A percentile compares a stretch with the other conserved stretches of the same genome.
phyloP scores from a whole-genome alignment of 2,329 filamentous ascomycete genomes.

The Fusarium chlamydosporum region DNA sequence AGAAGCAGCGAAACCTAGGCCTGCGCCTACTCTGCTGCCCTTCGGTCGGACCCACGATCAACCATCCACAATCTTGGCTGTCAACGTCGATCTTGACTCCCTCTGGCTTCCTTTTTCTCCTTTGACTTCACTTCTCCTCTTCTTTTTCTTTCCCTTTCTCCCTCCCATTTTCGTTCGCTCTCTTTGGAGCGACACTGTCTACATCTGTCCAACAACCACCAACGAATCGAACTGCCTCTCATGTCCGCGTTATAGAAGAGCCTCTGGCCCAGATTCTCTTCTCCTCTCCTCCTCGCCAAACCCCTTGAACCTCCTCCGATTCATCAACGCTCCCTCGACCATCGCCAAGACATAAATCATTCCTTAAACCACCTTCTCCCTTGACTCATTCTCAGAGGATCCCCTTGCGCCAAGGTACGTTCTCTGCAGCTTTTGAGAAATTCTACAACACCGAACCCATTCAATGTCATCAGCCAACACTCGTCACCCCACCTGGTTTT shows the following conservation, averaged over 20 bases:
- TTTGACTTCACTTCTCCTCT: conserved; percentile 27
- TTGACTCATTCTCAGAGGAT: conserved; percentile 30
- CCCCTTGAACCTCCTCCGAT: conserved; percentile 26
- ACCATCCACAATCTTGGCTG: conserved; percentile 36
- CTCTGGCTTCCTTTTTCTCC: conserved; percentile 40
- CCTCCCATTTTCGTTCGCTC: conserved; percentile 24
- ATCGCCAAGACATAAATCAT: conserved; percentile 27
- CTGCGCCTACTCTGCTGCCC: background rate
- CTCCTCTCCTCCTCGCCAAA: conserved; percentile 33
- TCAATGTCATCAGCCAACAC: conserved; percentile 15
- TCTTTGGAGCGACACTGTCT: conserved; percentile 43
- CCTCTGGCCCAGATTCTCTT: conserved; percentile 42
- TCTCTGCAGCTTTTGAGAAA: conserved; percentile 17
- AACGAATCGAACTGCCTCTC: conserved; percentile 42
- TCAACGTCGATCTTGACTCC: conserved; percentile 45
- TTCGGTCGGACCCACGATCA: conserved; percentile 46
- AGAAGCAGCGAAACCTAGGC: background rate
- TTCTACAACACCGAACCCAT: conserved; percentile 4
- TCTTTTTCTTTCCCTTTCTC: conserved; percentile 17
- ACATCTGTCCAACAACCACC: conserved; percentile 2
- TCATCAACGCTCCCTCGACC: conserved; percentile 38
- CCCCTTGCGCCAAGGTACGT: conserved; percentile 44
- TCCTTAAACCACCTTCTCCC: conserved; percentile 29
- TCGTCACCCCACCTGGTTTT: conserved; percentile 41
- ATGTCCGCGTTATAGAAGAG: conserved; percentile 58